phyloP scores from a whole-genome alignment of 805 yeast genomes.

The Blastobotrys mokoenaii region DNA sequence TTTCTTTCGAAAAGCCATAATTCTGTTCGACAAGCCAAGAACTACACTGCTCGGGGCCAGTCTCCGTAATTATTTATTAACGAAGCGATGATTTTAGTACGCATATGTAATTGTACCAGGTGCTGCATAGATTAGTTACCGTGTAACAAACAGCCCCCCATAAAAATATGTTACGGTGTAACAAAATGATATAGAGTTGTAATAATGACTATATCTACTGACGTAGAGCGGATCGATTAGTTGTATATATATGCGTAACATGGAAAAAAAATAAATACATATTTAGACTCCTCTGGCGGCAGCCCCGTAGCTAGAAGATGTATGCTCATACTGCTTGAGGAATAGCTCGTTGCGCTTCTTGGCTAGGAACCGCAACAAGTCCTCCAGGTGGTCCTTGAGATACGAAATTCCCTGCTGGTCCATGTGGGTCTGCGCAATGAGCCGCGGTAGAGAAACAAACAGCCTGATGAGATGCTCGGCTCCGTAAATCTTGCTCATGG shows the following conservation, averaged over 20 bases:
- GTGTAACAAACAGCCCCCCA: too few species aligned
- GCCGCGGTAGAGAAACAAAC: conserved; percentile 70
- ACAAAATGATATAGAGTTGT: too few species aligned
- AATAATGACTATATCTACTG: too few species aligned
- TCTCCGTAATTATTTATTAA: too few species aligned
- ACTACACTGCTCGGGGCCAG: too few species aligned
- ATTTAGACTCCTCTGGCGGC: conserved; percentile 18
- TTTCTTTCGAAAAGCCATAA: not conserved
- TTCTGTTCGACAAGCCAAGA: not conserved
- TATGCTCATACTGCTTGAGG: conserved; percentile 40
- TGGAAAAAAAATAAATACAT: not conserved
- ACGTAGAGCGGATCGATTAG: too few species aligned
- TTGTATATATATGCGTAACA: not conserved
- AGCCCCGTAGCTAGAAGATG: conserved; percentile 41
- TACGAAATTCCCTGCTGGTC: conserved; percentile 61
- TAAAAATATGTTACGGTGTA: too few species aligned
- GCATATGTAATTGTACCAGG: too few species aligned
- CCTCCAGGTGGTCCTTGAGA: conserved; percentile 47
- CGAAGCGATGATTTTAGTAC: too few species aligned
- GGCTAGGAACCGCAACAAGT: conserved; percentile 44
- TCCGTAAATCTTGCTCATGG: conserved; percentile 54
- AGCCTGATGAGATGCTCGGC: conserved; percentile 74
- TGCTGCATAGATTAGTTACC: too few species aligned
- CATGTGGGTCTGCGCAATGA: conserved; percentile 72
- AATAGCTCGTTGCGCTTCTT: conserved; percentile 34